Evolutionary conservation across 2,329 filamentous ascomycete genomes (phyloP).

Genomic region (Penicillium vulpinum): DNA sequence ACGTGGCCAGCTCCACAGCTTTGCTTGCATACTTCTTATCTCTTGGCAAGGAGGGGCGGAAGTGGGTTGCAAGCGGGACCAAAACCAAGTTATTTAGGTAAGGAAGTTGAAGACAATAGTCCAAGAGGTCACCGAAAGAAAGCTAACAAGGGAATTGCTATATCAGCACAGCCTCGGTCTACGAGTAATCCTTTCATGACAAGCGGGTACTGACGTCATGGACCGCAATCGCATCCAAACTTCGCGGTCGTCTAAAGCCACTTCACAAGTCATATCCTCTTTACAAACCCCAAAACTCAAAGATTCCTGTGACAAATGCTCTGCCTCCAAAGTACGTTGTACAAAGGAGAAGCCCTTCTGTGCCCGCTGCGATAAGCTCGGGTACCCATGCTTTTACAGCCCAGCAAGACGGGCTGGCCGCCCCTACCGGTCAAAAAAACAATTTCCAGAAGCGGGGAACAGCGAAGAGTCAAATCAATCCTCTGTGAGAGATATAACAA

Average conservation of each 20-base stretch:
- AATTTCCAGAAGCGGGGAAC: not conserved
- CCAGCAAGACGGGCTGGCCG: constrained; percentile 23
- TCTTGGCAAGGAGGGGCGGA: not conserved
- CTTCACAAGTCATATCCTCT: not conserved
- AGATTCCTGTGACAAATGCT: constrained; percentile 17
- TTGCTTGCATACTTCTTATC: not conserved
- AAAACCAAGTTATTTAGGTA: not conserved
- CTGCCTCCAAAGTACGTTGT: constrained; percentile 21
- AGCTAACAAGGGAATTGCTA: not conserved
- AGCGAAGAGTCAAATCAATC: not conserved
- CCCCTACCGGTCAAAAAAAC: constrained; percentile 8
- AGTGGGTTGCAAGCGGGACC: not conserved
- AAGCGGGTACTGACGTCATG: not conserved
- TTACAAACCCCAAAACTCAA: not conserved
- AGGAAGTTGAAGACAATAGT: not conserved
- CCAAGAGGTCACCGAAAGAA: not conserved
- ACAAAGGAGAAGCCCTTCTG: constrained; percentile 19
- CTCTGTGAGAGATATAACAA: not conserved
- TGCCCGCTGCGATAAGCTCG: constrained; percentile 20
- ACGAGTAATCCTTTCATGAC: too few species aligned
- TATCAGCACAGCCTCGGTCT: not conserved
- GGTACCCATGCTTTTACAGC: constrained; percentile 26
- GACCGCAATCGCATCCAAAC: not conserved
- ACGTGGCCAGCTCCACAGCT: not conserved
- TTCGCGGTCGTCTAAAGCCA: not conserved